A percentile compares a stretch with the other conserved stretches of the same genome.
These are phyloP conservation scores for Lasiosphaeria hispida DNA, from an alignment of 495 filamentous ascomycete species.

Conservation along the genomic window DNA sequence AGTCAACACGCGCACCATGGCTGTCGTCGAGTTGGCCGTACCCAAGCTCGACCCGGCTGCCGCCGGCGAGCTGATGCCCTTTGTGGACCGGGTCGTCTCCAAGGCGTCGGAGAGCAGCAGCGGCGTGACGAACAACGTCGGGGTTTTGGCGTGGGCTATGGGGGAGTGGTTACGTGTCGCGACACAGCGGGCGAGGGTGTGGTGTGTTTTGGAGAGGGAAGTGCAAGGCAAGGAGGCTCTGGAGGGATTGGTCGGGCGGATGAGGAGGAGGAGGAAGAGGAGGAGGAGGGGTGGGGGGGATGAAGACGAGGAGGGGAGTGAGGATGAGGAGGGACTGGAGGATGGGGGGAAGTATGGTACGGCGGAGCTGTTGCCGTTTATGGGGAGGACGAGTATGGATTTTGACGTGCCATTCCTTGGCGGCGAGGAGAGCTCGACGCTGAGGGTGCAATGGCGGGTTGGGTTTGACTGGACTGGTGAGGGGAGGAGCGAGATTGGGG, in stretches of 20 bases:
- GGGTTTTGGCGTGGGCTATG: slow-evolving; percentile 51
- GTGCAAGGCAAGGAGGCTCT: slow-evolving; percentile 29
- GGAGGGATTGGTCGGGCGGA: slow-evolving; percentile 25
- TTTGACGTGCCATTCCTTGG: slow-evolving; percentile 31
- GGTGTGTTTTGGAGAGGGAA: slow-evolving; percentile 44
- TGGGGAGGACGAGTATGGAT: slow-evolving; percentile 46
- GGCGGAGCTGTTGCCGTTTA: slow-evolving; percentile 35
- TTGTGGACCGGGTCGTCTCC: slow-evolving; percentile 33
- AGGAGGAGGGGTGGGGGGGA: slow-evolving; percentile 17
- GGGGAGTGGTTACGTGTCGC: slow-evolving; percentile 50
- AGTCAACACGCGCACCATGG: slow-evolving; percentile 41
- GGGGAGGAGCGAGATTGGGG: slow-evolving; percentile 50
- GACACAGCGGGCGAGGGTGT: slow-evolving; percentile 43
- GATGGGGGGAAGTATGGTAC: slow-evolving; percentile 3
- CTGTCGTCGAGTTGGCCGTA: slow-evolving; percentile 39
- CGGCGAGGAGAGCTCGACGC: slow-evolving; percentile 22
- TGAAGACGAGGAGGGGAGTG: slow-evolving; percentile 14
- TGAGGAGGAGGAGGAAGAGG: slow-evolving; percentile 24
- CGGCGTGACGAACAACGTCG: slow-evolving; percentile 41
- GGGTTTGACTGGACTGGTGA: slow-evolving; percentile 64
- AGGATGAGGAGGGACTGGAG: slow-evolving; percentile 11
- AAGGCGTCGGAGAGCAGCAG: slow-evolving; percentile 20
- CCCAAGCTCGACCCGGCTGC: slow-evolving; percentile 43
- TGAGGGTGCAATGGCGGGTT: slow-evolving; percentile 55
- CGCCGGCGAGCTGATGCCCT: slow-evolving; percentile 39